phyloP scores from a whole-genome alignment of 2,329 filamentous ascomycete genomes.

The Meredithiella fracta region DNA sequence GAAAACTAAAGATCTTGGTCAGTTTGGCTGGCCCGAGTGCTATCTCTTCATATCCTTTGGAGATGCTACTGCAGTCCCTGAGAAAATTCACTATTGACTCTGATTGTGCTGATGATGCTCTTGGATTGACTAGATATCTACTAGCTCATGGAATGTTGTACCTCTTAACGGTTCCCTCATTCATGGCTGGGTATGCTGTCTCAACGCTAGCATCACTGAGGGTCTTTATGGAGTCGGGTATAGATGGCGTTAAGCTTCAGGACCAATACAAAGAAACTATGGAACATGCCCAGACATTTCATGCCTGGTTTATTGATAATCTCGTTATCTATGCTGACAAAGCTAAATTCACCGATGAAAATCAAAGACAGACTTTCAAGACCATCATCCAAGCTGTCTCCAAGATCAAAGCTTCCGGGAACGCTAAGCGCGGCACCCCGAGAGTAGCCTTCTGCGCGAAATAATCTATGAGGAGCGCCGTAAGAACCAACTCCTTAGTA shows the following conservation, averaged over 20 bases:
- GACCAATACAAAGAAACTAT: slow-evolving; percentile 65
- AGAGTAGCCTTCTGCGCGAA: slow-evolving; percentile 63
- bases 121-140: slow-evolving; percentile 76
- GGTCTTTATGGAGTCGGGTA: slow-evolving; percentile 53
- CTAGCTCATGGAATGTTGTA: slow-evolving; percentile 50
- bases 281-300: slow-evolving; percentile 58
- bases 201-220: slow-evolving; percentile 65
- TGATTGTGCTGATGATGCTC: slow-evolving; percentile 77
- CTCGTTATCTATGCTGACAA: slow-evolving; percentile 43
- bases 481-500: slow-evolving; percentile 47
- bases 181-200: slow-evolving; percentile 64
- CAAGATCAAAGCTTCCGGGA: slow-evolving; percentile 49
- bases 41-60: slow-evolving; percentile 64
- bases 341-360: slow-evolving; percentile 30
- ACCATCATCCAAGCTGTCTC: slow-evolving; percentile 54
- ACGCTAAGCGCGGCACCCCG: slow-evolving; percentile 54
- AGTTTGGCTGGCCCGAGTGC: slow-evolving; percentile 59
- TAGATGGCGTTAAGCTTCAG: slow-evolving; percentile 68
- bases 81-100: slow-evolving; percentile 63
- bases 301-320: slow-evolving; percentile 60
- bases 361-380: slow-evolving; percentile 39
- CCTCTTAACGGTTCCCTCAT: slow-evolving; percentile 50
- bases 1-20: slow-evolving; percentile 70
- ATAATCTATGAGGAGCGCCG: slow-evolving; percentile 58
- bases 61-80: slow-evolving; percentile 76